Conservation (phyloP, 257 asterid genomes). For the Scutellaria barbata region DNA sequence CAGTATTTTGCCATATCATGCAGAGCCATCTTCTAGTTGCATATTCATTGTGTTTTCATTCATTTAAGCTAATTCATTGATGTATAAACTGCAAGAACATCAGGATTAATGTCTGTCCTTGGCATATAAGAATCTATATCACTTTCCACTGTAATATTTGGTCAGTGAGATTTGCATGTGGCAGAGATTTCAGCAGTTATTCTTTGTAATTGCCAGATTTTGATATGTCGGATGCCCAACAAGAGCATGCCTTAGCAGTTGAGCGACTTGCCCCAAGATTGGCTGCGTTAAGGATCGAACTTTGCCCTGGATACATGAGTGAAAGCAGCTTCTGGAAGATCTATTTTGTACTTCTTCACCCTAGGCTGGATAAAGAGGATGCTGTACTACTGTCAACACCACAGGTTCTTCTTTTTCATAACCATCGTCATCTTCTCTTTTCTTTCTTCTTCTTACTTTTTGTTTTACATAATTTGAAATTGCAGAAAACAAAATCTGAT, state of each 20-base stretch:
- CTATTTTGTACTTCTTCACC: constrained; percentile 86
- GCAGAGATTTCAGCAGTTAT: constrained; percentile 20
- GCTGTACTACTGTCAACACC: constrained; percentile 76
- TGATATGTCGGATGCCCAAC: constrained; percentile 83
- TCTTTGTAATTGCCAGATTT: constrained; percentile 51
- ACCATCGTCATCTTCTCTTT: constrained; percentile 18
- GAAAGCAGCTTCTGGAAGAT: constrained; percentile 91
- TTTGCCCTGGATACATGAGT: constrained; percentile 88
- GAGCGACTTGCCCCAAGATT: constrained; percentile 79
- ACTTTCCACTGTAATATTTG: constrained; percentile 22
- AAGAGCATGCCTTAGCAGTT: constrained; percentile 91
- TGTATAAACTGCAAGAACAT: neutral
- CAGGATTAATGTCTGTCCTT: constrained; percentile 3
- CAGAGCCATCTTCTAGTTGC: neutral
- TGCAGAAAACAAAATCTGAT: neutral
- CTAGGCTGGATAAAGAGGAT: constrained; percentile 67
- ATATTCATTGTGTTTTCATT: constrained; percentile 18
- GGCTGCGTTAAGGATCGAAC: constrained; percentile 83
- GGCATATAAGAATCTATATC: constrained; percentile 23
- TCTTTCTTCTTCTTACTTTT: neutral
- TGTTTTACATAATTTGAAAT: neutral
- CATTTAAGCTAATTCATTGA: neutral
- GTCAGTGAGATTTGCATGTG: neutral
- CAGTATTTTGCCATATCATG: neutral
- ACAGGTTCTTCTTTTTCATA: constrained; percentile 56